Percentiles rank a stretch among this genome's conserved stretches.
These are phyloP conservation scores for Radiomyces spectabilis DNA, from an alignment of 192 early-diverging fungal genomes.

Conservation along the genomic window DNA sequence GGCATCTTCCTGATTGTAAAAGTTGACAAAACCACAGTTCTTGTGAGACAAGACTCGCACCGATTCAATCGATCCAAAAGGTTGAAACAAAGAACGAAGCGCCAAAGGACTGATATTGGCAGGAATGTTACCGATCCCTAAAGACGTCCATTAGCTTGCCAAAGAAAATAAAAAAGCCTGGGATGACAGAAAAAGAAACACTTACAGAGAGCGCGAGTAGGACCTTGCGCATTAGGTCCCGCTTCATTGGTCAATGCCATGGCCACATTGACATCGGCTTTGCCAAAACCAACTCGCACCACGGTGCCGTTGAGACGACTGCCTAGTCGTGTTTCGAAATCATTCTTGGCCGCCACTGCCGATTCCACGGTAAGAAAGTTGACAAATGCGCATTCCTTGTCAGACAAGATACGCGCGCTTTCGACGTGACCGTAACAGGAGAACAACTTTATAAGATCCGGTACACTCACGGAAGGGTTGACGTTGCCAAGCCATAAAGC, in stretches of 20 bases:
- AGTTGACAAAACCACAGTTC: constrained; percentile 98
- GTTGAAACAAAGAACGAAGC: constrained; percentile 67
- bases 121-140: constrained; percentile 94
- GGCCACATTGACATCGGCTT: constrained; percentile 46
- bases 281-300: constrained; percentile 73
- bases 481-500: constrained; percentile 80
- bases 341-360: constrained; percentile 73
- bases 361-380: constrained; percentile 84
- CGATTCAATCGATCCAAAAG: constrained; percentile 87
- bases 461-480: neutral
- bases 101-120: constrained; percentile 63
- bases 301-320: constrained; percentile 60
- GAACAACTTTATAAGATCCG: constrained; percentile 74
- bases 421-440: constrained; percentile 87
- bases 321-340: constrained; percentile 59
- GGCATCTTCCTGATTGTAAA: constrained; percentile 83
- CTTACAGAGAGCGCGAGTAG: constrained; percentile 74
- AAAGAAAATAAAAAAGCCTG: neutral
- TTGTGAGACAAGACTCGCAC: constrained; percentile 93
- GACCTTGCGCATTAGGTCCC: constrained; percentile 25
- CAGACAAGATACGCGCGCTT: constrained; percentile 76
- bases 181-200: neutral
- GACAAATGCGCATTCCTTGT: constrained; percentile 95
- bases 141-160: neutral
- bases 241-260: neutral